A percentile compares a stretch with the other conserved stretches of the same genome.
Evolutionary conservation across 108 stramenopile species (phyloP).

Genomic region (Stephanodiscus triporus): DNA sequence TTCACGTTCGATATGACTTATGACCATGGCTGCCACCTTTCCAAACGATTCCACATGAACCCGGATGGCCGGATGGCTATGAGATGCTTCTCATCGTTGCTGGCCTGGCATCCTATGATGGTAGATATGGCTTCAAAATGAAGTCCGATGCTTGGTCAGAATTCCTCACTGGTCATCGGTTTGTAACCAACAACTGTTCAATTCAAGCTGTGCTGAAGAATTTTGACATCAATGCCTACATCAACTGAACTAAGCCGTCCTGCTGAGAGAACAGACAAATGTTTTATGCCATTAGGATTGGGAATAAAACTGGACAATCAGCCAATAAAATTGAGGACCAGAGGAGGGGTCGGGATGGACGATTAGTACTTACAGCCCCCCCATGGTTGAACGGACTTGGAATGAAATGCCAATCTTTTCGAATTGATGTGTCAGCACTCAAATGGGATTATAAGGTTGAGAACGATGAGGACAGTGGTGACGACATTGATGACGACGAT

Average conservation of each 20-base stretch:
- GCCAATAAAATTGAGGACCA: not conserved
- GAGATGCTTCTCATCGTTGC: not conserved
- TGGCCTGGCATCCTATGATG: not conserved
- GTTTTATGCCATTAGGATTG: too few species aligned
- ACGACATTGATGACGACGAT: not conserved
- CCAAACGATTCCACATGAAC: not conserved
- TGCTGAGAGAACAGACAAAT: not conserved
- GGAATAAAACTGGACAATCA: too few species aligned
- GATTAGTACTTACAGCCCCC: not conserved
- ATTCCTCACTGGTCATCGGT: not conserved
- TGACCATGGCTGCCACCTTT: slow-evolving; percentile 4
- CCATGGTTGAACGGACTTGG: not conserved
- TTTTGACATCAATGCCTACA: not conserved
- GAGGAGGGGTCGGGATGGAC: not conserved
- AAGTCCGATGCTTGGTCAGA: not conserved
- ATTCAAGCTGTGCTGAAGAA: not conserved
- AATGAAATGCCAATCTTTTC: not conserved
- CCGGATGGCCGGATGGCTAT: not conserved
- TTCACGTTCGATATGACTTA: not conserved
- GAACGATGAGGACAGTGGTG: not conserved
- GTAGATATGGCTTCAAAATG: not conserved
- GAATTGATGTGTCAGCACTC: not conserved
- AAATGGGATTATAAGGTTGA: not conserved
- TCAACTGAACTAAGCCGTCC: not conserved
- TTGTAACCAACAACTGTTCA: not conserved